These are phyloP conservation scores for Chalciporus chontae DNA, from an alignment of 768 basidiomycete genomes.

Conservation along the genomic window DNA sequence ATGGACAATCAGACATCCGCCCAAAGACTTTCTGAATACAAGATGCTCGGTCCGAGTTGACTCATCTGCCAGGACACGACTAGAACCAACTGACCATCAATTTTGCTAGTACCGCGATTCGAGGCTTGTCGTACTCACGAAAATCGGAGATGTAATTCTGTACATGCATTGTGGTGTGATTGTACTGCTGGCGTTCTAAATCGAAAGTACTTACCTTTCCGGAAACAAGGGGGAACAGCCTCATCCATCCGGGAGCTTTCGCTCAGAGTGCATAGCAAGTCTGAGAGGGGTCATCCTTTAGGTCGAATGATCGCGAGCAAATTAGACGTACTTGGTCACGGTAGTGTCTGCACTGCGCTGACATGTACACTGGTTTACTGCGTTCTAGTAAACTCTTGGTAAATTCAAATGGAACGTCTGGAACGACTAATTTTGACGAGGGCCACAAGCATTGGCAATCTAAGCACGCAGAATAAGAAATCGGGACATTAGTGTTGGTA, in stretches of 20 bases:
- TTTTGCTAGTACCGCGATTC: conserved; percentile 19
- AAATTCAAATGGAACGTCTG: too few species aligned
- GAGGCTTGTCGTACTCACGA: conserved; percentile 13
- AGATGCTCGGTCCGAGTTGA: not conserved
- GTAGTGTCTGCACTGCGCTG: too few species aligned
- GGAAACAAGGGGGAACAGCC: not conserved
- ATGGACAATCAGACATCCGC: not conserved
- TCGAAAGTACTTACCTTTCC: conserved; percentile 1
- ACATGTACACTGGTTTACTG: too few species aligned
- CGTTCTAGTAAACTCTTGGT: too few species aligned
- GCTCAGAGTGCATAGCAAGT: not conserved
- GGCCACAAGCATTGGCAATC: too few species aligned
- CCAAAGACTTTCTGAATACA: not conserved
- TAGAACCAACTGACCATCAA: not conserved
- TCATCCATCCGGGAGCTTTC: not conserved
- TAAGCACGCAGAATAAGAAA: too few species aligned
- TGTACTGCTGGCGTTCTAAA: conserved; percentile 12
- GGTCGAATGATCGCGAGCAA: not conserved
- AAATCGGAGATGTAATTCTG: not conserved
- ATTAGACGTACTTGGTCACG: not conserved
- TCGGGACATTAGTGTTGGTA: too few species aligned
- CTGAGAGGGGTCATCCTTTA: not conserved
- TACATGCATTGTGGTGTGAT: not conserved
- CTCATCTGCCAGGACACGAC: conserved; percentile 1
- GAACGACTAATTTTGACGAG: too few species aligned